Conservation (phyloP, 352 stramenopile species). For the Phytopythium helicoides region DNA sequence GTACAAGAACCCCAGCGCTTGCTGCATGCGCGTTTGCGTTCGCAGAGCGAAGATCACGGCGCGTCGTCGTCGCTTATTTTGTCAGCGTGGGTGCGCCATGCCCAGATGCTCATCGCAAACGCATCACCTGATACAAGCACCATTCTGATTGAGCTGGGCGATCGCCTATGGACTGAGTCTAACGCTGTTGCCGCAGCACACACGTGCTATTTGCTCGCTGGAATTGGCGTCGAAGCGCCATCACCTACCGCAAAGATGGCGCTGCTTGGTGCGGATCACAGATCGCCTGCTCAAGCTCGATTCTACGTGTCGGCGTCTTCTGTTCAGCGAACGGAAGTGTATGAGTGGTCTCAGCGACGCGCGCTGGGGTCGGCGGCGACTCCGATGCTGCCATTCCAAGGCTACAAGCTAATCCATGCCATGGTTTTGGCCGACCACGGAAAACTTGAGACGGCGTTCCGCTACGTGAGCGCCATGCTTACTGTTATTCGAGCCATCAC, state of each 20-base stretch:
- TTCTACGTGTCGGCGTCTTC: constrained; percentile 80
- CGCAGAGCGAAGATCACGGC: constrained; percentile 19
- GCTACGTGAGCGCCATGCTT: constrained; percentile 87
- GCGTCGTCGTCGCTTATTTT: constrained; percentile 51
- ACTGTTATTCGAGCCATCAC: constrained; percentile 67
- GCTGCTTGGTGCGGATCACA: constrained; percentile 76
- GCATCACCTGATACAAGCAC: constrained; percentile 78
- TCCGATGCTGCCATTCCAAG: constrained; percentile 84
- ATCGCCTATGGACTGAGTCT: constrained; percentile 74
- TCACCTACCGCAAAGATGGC: constrained; percentile 76
- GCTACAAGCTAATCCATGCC: constrained; percentile 88
- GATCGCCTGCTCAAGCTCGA: constrained; percentile 60
- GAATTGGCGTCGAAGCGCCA: constrained; percentile 68
- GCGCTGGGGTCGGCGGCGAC: constrained; percentile 38
- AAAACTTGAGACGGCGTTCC: constrained; percentile 81
- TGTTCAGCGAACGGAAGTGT: constrained; percentile 84
- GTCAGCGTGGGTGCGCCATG: constrained; percentile 72
- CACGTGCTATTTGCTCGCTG: constrained; percentile 77
- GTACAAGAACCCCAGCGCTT: constrained; percentile 81
- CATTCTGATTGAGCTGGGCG: constrained; percentile 80
- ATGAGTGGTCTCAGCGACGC: constrained; percentile 79
- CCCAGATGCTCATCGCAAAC: constrained; percentile 81
- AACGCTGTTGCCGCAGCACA: constrained; percentile 70
- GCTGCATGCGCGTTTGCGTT: constrained; percentile 24
- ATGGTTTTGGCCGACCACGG: constrained; percentile 84